Evolutionary conservation across 768 basidiomycete genomes (phyloP), one percentile per base, ranked within the genome.

Genomic region (Pisolithus tinctorius): DNA sequence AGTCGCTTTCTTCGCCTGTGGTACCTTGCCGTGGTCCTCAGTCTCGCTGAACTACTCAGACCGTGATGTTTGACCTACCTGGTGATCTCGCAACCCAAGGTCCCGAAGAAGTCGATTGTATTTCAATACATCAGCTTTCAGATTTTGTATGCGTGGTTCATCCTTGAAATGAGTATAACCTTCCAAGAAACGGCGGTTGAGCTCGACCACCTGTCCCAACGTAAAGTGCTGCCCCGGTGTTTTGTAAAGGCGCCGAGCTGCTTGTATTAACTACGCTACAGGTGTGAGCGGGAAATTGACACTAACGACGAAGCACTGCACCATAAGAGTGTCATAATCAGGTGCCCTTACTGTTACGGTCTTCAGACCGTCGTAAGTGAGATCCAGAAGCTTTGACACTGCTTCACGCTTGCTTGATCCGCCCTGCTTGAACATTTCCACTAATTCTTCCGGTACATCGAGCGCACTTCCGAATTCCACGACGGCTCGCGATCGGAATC

Each of bases 261-360:
- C 95, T 80, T 98, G 95, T 50, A 97, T 92, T 51, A 97, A 80
- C 93, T 96, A 47, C 9, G 47, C 52, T 29, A 9, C 26, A 45
- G 29, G 48, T 48, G 6, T 44, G 37, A 51, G 47, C 49, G 41
- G 52, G 52, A 31, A 41, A 14, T 37, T 16, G 45, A 44, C 38
- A 16, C 9, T 31, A 55, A 6, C 23, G 10, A 41, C 26, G 48
- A 16, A 11, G 34, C n/a, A n/a, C 65, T 80, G 51, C 58, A 90
- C 96, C 93, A 98, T 96, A 47, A 99, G 76, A 2, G 95, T 98
- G 58, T 99, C 96, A 65, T 91, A 98, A 66, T 99, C 96, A 2
- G 95, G 93, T 14, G 93, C 92, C 51, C 94, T 77, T 49, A 98
- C 80, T 0, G 96, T 99, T 39, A 99, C 96, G 0, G 93, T 94